Evolutionary conservation across 2,329 filamentous ascomycete genomes (phyloP).

Genomic region (Biscogniauxia sp.): DNA sequence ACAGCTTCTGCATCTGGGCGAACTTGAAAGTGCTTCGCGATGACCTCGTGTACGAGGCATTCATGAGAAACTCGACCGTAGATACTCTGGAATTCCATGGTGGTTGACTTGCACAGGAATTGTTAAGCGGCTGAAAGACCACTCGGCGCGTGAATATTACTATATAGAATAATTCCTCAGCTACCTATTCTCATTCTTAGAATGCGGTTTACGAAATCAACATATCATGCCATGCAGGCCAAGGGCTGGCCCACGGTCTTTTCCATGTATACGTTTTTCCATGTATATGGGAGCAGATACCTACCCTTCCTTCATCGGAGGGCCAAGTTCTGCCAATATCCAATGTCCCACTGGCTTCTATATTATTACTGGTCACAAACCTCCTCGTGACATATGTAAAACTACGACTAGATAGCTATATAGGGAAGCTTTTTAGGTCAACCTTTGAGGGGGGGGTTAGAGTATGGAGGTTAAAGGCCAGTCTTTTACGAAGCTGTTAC

Average conservation of each 20-base stretch:
- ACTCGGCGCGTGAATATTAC: background rate
- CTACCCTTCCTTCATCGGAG: background rate
- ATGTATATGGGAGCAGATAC: too few relatives aligned
- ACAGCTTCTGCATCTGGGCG: slow-evolving; percentile 2
- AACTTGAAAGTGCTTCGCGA: background rate
- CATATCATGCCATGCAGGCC: background rate
- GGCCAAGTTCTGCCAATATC: background rate
- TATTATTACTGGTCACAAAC: background rate
- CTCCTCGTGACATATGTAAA: background rate
- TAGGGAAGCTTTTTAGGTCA: background rate
- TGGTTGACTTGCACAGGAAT: background rate
- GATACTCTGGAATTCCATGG: background rate
- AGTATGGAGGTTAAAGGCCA: too few relatives aligned
- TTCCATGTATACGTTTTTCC: background rate
- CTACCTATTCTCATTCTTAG: background rate
- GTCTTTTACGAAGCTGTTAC: too few relatives aligned
- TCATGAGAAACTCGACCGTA: background rate
- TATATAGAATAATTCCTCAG: background rate
- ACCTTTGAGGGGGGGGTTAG: too few relatives aligned
- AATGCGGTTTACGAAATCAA: background rate
- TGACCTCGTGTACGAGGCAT: background rate
- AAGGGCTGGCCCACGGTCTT: background rate
- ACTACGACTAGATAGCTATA: background rate
- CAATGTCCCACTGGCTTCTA: background rate
- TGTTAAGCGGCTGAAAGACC: background rate